phyloP scores from a whole-genome alignment of 148 eudicot species.

The Mesembryanthemum crystallinum region DNA sequence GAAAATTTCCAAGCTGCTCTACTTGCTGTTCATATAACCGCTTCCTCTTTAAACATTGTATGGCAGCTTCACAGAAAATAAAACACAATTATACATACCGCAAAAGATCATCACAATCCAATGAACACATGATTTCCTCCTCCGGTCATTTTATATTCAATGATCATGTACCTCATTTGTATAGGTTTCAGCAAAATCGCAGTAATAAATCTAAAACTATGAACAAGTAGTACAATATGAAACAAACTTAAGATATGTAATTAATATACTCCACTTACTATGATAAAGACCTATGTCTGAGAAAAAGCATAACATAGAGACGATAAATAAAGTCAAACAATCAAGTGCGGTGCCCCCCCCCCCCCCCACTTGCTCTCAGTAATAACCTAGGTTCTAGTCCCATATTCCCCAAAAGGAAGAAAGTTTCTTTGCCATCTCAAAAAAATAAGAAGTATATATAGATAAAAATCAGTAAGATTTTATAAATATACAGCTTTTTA shows the following conservation, averaged over 20 bases:
- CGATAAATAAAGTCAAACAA: background rate
- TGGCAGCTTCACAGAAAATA: slow-evolving; percentile 53
- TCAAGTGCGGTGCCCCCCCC: too few species aligned
- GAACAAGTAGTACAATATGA: background rate
- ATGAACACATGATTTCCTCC: background rate
- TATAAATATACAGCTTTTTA: background rate
- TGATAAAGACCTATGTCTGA: too few species aligned
- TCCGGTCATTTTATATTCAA: background rate
- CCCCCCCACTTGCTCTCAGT: too few species aligned
- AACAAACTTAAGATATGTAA: background rate
- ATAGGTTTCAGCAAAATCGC: background rate
- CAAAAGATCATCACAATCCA: background rate
- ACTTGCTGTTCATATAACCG: slow-evolving; percentile 75
- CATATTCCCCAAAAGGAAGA: too few species aligned
- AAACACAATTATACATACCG: background rate
- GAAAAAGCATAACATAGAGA: background rate
- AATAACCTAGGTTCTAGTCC: too few species aligned
- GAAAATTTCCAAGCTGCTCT: slow-evolving; percentile 85
- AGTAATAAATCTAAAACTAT: background rate
- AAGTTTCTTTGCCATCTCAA: too few species aligned
- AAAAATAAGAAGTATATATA: too few species aligned
- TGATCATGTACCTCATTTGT: background rate
- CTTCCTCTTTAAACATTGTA: slow-evolving; percentile 85
- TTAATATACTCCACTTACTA: too few species aligned
- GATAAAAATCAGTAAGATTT: background rate